Conservation (phyloP, 495 filamentous ascomycete genomes). For the Parmelia sp. region DNA sequence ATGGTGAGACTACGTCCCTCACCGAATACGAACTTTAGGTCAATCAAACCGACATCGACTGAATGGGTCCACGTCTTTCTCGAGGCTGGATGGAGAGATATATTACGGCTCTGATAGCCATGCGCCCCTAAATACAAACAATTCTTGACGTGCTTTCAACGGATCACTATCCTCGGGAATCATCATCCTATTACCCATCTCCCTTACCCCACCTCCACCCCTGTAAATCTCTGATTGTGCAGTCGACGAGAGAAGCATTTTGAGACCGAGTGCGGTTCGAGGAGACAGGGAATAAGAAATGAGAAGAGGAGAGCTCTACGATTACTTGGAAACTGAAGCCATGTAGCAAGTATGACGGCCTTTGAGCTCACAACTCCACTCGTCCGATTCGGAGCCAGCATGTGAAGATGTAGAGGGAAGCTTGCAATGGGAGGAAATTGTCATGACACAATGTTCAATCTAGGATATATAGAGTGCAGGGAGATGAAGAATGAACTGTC, state of each 20-base stretch:
- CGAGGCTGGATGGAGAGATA: not conserved
- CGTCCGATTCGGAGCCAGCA: not conserved
- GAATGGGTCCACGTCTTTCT: not conserved
- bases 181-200: not conserved
- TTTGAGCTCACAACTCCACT: not conserved
- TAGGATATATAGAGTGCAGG: too few species aligned
- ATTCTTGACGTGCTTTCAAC: too few species aligned
- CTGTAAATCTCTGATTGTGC: conserved; percentile 29
- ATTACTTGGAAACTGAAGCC: conserved; percentile 24
- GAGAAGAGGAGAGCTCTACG: conserved; percentile 23
- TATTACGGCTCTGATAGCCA: too few species aligned
- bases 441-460: too few species aligned
- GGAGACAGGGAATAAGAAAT: conserved; percentile 22
- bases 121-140: too few species aligned
- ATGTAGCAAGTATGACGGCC: conserved; percentile 23
- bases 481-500: not conserved
- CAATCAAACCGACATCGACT: not conserved
- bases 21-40: not conserved
- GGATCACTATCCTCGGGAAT: too few species aligned
- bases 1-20: not conserved
- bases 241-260: conserved; percentile 25
- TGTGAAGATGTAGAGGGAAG: too few species aligned
- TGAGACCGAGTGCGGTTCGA: conserved; percentile 18
- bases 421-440: not conserved
- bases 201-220: conserved; percentile 32